These are phyloP conservation scores for Cladosporium sp. DNA, from an alignment of 2,329 filamentous ascomycete species.

Conservation along the genomic window DNA sequence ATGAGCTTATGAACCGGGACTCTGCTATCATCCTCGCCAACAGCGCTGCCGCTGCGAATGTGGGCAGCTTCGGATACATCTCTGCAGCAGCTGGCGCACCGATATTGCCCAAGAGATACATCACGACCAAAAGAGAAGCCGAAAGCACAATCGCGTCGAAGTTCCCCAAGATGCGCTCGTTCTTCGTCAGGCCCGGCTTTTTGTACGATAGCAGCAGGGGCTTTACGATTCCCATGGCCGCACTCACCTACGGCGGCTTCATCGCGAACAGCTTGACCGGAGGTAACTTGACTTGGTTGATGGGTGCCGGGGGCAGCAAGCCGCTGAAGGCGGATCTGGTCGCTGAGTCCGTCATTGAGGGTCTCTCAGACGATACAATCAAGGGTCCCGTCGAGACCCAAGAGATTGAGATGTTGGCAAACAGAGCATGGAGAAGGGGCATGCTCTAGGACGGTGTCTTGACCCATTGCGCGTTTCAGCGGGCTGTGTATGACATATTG, in stretches of 20 bases:
- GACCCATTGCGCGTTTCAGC: too few relatives aligned
- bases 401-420: constrained; percentile 75
- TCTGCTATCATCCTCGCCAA: constrained; percentile 75
- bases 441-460: constrained; percentile 59
- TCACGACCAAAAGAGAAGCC: constrained; percentile 85
- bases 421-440: constrained; percentile 76
- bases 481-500: too few relatives aligned
- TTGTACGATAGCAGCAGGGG: constrained; percentile 79
- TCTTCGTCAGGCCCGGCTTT: constrained; percentile 82
- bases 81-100: constrained; percentile 83
- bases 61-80: constrained; percentile 73
- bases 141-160: constrained; percentile 67
- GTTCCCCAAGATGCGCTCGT: constrained; percentile 67
- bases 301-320: constrained; percentile 79
- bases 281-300: constrained; percentile 65
- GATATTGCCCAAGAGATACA: constrained; percentile 76
- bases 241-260: constrained; percentile 65
- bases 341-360: constrained; percentile 84
- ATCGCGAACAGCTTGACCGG: constrained; percentile 72
- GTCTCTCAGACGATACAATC: constrained; percentile 65
- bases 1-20: constrained; percentile 96
- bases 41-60: constrained; percentile 60
- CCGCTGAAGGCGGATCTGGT: constrained; percentile 83
- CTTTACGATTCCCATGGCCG: constrained; percentile 79
- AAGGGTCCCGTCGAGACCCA: constrained; percentile 71